Evolutionary conservation across 768 basidiomycete species (phyloP).

Genomic region (Hygrophorus pudorinus): DNA sequence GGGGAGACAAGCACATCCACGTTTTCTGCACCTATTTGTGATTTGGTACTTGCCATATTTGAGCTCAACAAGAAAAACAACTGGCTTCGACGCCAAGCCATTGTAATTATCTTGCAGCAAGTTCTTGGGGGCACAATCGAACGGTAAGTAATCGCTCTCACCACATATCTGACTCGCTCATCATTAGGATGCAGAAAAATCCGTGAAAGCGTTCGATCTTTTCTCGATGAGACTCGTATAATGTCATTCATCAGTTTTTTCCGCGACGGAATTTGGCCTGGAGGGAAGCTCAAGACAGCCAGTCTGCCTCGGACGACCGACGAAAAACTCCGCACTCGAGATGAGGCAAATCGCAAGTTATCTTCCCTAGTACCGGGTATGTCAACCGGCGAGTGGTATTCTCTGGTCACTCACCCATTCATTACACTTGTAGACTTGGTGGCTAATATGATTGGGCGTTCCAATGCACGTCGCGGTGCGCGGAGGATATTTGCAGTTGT

Average conservation of each 20-base stretch:
- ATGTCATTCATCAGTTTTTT: slow-evolving; percentile 57
- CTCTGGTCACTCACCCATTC: slow-evolving; percentile 1
- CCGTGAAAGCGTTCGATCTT: slow-evolving; percentile 60
- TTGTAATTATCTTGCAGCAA: slow-evolving; percentile 94
- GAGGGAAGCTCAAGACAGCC: slow-evolving; percentile 60
- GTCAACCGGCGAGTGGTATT: slow-evolving; percentile 3
- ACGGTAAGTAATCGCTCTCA: slow-evolving; percentile 40
- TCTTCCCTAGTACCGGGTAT: slow-evolving; percentile 86
- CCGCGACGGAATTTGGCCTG: slow-evolving; percentile 75
- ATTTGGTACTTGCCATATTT: slow-evolving; percentile 86
- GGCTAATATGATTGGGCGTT: slow-evolving; percentile 96
- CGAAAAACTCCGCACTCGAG: slow-evolving; percentile 71
- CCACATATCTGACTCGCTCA: slow-evolving; percentile 4
- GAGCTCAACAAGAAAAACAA: slow-evolving; percentile 95
- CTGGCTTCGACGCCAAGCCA: slow-evolving; percentile 92
- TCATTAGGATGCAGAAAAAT: slow-evolving; percentile 53
- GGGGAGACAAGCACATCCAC: slow-evolving; percentile 84
- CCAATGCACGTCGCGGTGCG: slow-evolving; percentile 89
- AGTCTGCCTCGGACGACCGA: slow-evolving; percentile 61
- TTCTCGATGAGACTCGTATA: slow-evolving; percentile 62
- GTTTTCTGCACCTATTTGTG: slow-evolving; percentile 91
- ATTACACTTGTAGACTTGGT: slow-evolving; percentile 57
- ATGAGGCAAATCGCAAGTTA: slow-evolving; percentile 85
- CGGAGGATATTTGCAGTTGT: slow-evolving; percentile 87
- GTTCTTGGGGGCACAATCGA: slow-evolving; percentile 94